phyloP scores from a whole-genome alignment of 2,329 filamentous ascomycete species.

The Botrytis galanthina region DNA sequence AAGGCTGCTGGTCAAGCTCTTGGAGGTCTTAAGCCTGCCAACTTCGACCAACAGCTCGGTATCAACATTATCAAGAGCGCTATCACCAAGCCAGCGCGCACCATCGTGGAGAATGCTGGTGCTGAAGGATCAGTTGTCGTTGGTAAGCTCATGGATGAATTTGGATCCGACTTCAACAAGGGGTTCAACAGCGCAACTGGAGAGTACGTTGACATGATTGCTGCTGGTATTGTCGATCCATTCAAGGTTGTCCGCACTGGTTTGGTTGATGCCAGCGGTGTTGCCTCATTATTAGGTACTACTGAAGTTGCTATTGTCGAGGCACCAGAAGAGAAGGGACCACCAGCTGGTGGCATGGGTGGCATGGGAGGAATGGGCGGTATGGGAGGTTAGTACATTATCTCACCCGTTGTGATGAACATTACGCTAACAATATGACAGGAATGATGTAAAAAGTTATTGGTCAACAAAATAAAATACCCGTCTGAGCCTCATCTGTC shows the following conservation, averaged over 20 bases:
- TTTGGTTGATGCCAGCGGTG: conserved; percentile 90
- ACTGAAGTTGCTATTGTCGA: conserved; percentile 98
- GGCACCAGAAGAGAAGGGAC: conserved; percentile 84
- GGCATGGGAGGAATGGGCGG: conserved; percentile 65
- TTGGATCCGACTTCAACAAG: conserved; percentile 90
- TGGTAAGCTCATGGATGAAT: conserved; percentile 97
- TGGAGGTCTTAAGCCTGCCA: conserved; percentile 75
- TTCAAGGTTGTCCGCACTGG: conserved; percentile 99
- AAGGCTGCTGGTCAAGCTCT: conserved; percentile 94
- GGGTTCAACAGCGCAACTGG: conserved; percentile 95
- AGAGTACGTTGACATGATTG: conserved; percentile 99
- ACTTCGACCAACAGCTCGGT: conserved; percentile 99
- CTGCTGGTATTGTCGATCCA: conserved; percentile 93
- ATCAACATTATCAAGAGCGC: conserved; percentile 97
- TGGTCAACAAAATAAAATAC: conserved; percentile 34
- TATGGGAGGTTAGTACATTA: conserved; percentile 32
- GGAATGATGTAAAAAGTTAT: conserved; percentile 39
- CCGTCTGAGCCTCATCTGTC: conserved; percentile 24
- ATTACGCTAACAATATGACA: conserved; percentile 7
- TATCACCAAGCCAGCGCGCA: conserved; percentile 91
- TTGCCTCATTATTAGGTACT: conserved; percentile 93
- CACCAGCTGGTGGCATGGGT: conserved; percentile 63
- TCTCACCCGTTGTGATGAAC: neutral
- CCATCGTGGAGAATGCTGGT: conserved; percentile 96
- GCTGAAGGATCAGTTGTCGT: conserved; percentile 94